phyloP scores from a whole-genome alignment of 768 basidiomycete species.

The Podaxis mareebaensis region DNA sequence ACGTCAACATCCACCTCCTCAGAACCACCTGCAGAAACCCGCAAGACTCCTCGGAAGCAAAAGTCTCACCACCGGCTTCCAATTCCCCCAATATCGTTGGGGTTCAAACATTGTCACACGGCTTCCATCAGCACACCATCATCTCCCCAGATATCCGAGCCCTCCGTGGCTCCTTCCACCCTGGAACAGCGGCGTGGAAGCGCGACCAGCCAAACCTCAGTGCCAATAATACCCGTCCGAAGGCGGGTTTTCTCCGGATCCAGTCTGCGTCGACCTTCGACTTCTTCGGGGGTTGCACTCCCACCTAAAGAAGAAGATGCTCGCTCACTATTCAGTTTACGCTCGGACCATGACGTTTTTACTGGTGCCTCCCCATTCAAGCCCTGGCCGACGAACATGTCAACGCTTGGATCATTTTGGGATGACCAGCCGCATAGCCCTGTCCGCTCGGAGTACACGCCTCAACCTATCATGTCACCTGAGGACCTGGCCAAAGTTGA shows the following conservation, averaged over 20 bases:
- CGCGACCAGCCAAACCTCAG: slow-evolving; percentile 23
- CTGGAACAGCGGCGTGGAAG: slow-evolving; percentile 31
- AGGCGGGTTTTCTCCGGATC: slow-evolving; percentile 69
- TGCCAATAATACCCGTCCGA: slow-evolving; percentile 31
- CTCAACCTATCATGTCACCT: slow-evolving; percentile 68
- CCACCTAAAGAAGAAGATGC: slow-evolving; percentile 48
- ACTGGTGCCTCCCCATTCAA: slow-evolving; percentile 24
- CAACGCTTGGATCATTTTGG: slow-evolving; percentile 43
- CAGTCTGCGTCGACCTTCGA: slow-evolving; percentile 52
- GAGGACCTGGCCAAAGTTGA: slow-evolving; percentile 65
- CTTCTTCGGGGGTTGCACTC: slow-evolving; percentile 38
- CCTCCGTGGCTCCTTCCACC: slow-evolving; percentile 17
- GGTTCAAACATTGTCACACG: slow-evolving; percentile 34
- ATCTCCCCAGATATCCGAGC: slow-evolving; percentile 24
- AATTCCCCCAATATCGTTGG: slow-evolving; percentile 49
- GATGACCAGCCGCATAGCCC: slow-evolving; percentile 46
- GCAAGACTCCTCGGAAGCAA: slow-evolving; percentile 50
- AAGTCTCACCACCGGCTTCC: slow-evolving; percentile 59
- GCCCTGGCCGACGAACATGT: slow-evolving; percentile 23
- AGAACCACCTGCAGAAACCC: slow-evolving; percentile 23
- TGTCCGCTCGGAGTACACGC: slow-evolving; percentile 46
- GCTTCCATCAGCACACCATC: slow-evolving; percentile 25
- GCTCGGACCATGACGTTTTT: slow-evolving; percentile 40
- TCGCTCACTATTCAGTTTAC: slow-evolving; percentile 54
- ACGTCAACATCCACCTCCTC: slow-evolving; percentile 28